Evolutionary conservation across 192 early-diverging fungal species (phyloP), one percentile per base, ranked within the genome.

Genomic region (Coemansia sp.): DNA sequence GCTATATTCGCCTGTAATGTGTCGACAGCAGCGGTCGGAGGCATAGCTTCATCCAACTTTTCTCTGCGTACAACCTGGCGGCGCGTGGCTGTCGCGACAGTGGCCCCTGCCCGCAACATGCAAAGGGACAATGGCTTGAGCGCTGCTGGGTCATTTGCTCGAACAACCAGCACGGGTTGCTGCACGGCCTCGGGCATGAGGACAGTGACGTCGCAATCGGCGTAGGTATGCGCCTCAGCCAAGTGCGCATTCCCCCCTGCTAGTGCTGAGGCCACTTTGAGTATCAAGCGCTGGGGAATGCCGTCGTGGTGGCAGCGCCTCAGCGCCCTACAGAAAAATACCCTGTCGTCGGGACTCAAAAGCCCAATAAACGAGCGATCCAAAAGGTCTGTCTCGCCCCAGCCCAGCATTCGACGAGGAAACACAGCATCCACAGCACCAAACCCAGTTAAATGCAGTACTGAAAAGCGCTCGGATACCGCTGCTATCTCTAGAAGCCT

Each of bases 191-290:
- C 81, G 43, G 81, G 81, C 69, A 83, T 66, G 41, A 83, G 73
- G n/a, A 83, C 70, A 13, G 81, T 83, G 73, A 83, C 81, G 70
- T 83, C 81, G 66, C 81, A 83, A 33, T 66, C 73, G 53, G 31
- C 29, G 53, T 29, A 83, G 16, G 41, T 72, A 75, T 31, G 24
- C 41, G 41, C 57, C 61, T 40, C 44, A 16, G 20, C 33, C 34
- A 41, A 47, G 55, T 44, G 34, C 27, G 34, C 43, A 34, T 66
- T 22, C 44, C 27, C 27, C 36, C 31, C 39, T 31, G 50, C 64
- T 38, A 18, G 29, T 3, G 71, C 58, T 2, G 58, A 24, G 1
- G 72, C 69, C 15, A 83, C 38, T 20, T 75, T 83, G 43, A 78
- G 65, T 22, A 67, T 74, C 36, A 83, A 41, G 4, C 81, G 65